A percentile compares a stretch with the other conserved stretches of the same genome.
These are phyloP conservation scores for Cercospora zeae-maydis DNA, from an alignment of 2,329 filamentous ascomycete species.

Conservation along the genomic window DNA sequence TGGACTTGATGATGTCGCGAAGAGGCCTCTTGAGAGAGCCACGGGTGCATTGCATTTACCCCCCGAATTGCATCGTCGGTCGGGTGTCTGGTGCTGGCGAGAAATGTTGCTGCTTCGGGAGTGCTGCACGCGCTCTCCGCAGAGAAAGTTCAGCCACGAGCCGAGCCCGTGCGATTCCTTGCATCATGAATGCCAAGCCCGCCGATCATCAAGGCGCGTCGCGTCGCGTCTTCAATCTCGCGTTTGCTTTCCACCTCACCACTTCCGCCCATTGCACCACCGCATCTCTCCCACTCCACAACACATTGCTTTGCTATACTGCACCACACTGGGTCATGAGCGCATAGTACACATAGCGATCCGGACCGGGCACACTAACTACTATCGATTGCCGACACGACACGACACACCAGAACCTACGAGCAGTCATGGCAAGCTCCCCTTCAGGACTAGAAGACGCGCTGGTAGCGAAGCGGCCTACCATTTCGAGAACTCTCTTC, in stretches of 20 bases:
- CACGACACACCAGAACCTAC: background rate
- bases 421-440: slow-evolving; percentile 12
- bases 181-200: background rate
- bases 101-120: background rate
- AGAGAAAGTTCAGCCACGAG: slow-evolving; percentile 1
- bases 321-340: background rate
- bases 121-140: background rate
- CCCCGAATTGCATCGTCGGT: slow-evolving; percentile 9
- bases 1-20: slow-evolving; percentile 23
- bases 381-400: background rate
- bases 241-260: slow-evolving; percentile 2
- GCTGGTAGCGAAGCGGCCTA: slow-evolving; percentile 4
- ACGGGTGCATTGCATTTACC: slow-evolving; percentile 24
- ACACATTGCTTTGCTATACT: background rate
- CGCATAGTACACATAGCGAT: background rate
- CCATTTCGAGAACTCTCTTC: background rate
- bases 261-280: background rate
- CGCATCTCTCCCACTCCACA: background rate
- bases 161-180: background rate
- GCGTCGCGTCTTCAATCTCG: slow-evolving; percentile 1
- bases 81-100: background rate
- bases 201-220: background rate
- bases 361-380: too few relatives aligned
- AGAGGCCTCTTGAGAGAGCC: slow-evolving; percentile 24
- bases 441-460: slow-evolving; percentile 1